Percentiles rank a stretch among this genome's conserved stretches.
phyloP scores from a whole-genome alignment of 2,329 filamentous ascomycete species.

The Hypoxylon sp. region DNA sequence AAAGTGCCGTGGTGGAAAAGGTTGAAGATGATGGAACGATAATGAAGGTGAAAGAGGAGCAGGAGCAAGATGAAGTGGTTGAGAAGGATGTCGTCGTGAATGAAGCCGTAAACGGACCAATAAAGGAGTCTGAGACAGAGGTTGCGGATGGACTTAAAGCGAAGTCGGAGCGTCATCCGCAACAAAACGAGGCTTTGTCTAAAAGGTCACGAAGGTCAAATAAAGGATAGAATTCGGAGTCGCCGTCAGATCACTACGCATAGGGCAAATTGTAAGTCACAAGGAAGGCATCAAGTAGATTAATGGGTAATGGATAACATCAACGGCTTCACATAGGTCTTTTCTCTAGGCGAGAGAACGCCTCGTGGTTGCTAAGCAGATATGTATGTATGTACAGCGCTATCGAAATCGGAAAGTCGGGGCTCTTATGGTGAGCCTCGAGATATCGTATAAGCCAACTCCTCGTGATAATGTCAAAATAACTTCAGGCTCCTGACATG shows the following conservation, averaged over 20 bases:
- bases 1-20: constrained; percentile 49
- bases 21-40: constrained; percentile 42
- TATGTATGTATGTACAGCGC: constrained; percentile 34
- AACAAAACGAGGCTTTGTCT: constrained; percentile 8
- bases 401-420: constrained; percentile 6
- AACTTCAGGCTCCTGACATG: constrained; percentile 9
- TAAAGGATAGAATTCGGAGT: constrained; percentile 12
- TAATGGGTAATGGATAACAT: constrained; percentile 16
- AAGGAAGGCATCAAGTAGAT: constrained; percentile 5
- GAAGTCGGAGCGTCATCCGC: constrained; percentile 2
- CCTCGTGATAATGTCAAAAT: constrained; percentile 18
- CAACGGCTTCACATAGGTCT: constrained; percentile 13
- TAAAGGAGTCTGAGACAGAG: constrained; percentile 4
- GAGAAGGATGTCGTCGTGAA: constrained; percentile 42
- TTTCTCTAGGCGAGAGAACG: constrained; percentile 6
- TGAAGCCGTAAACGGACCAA: constrained; percentile 18
- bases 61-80: constrained; percentile 48
- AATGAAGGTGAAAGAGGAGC: constrained; percentile 44
- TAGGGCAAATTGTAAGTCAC: constrained; percentile 12
- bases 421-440: constrained; percentile 5
- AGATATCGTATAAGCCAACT: constrained; percentile 23
- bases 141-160: constrained; percentile 5
- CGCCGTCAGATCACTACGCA: not conserved
- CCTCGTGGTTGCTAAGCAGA: constrained; percentile 19
- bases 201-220: constrained; percentile 21